Evolutionary conservation across 768 basidiomycete species (phyloP).

Genomic region (Agrocybe pediades): DNA sequence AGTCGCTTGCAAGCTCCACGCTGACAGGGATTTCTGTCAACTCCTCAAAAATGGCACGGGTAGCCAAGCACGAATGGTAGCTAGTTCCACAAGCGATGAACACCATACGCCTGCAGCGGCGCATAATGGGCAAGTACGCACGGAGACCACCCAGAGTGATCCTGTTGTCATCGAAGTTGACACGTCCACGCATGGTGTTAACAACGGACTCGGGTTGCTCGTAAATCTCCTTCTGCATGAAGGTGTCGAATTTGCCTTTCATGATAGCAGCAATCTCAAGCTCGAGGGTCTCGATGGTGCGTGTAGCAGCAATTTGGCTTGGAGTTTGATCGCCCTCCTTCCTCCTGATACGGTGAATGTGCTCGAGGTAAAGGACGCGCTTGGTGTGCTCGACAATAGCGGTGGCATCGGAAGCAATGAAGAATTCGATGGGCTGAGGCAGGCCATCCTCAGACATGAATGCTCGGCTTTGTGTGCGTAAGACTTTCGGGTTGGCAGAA

Average conservation of each 20-base stretch:
- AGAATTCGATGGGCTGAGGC: conserved; percentile 99
- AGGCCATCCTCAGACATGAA: conserved; percentile 99
- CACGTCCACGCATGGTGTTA: conserved; percentile 99
- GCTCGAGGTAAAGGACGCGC: conserved; percentile 96
- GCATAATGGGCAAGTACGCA: conserved; percentile 93
- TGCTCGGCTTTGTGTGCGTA: conserved; percentile 93
- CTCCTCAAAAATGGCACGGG: conserved; percentile 97
- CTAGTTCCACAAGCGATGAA: conserved; percentile 99
- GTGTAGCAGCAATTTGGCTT: conserved; percentile 70
- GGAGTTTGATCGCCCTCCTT: conserved; percentile 66
- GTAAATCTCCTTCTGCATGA: conserved; percentile 99
- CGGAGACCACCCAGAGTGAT: conserved; percentile 96
- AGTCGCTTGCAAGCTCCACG: conserved; percentile 96
- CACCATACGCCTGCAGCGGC: conserved; percentile 91
- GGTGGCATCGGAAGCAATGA: conserved; percentile 95
- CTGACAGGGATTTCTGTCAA: conserved; percentile 98
- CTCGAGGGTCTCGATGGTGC: conserved; percentile 97
- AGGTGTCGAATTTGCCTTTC: conserved; percentile 99
- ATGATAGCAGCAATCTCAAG: conserved; percentile 99
- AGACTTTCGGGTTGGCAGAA: conserved; percentile 71
- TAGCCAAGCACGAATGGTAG: conserved; percentile 96
- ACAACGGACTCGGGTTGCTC: conserved; percentile 99
- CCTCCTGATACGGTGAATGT: conserved; percentile 97
- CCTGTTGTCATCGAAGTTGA: conserved; percentile 92
- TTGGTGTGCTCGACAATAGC: conserved; percentile 99